Conservation (phyloP, 768 basidiomycete genomes). For the Panellus pusillus region DNA sequence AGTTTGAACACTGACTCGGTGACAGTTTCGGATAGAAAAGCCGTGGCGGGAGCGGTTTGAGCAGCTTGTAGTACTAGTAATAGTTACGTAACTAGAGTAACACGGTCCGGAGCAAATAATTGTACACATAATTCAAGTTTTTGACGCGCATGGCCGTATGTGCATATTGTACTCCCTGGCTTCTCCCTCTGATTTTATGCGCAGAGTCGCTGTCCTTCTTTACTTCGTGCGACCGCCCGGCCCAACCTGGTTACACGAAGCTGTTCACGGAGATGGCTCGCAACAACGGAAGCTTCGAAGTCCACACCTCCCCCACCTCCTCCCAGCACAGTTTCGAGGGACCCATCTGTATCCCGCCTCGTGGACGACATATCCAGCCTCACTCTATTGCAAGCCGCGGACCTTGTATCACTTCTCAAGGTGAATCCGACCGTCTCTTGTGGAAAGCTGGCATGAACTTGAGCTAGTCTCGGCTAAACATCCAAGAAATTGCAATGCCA, state of each 20-base stretch:
- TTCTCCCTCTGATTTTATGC: neutral
- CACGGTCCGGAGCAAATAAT: neutral
- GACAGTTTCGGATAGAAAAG: neutral
- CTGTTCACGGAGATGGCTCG: conserved; percentile 52
- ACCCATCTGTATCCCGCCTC: conserved; percentile 75
- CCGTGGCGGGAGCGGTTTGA: too few relatives aligned
- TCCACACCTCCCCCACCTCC: conserved; percentile 45
- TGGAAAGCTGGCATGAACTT: neutral
- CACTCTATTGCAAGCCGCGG: conserved; percentile 91
- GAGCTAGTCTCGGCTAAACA: conserved; percentile 82
- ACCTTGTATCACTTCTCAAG: conserved; percentile 90
- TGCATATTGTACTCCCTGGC: conserved; percentile 12
- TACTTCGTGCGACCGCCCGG: conserved; percentile 44
- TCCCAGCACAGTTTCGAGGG: conserved; percentile 37
- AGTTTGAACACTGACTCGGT: conserved; percentile 1
- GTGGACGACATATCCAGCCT: conserved; percentile 91
- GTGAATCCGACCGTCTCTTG: conserved; percentile 41
- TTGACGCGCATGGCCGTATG: conserved; percentile 43
- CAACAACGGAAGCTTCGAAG: conserved; percentile 49
- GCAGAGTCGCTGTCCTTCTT: conserved; percentile 46
- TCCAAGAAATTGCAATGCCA: conserved; percentile 95
- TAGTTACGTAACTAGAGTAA: too few relatives aligned
- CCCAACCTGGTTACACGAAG: conserved; percentile 41
- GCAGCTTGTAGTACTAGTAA: too few relatives aligned
- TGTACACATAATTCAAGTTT: conserved; percentile 30